A percentile compares a stretch with the other conserved stretches of the same genome.
Conservation (phyloP, 2,329 filamentous ascomycete species). For the Aaosphaeria arxii region DNA sequence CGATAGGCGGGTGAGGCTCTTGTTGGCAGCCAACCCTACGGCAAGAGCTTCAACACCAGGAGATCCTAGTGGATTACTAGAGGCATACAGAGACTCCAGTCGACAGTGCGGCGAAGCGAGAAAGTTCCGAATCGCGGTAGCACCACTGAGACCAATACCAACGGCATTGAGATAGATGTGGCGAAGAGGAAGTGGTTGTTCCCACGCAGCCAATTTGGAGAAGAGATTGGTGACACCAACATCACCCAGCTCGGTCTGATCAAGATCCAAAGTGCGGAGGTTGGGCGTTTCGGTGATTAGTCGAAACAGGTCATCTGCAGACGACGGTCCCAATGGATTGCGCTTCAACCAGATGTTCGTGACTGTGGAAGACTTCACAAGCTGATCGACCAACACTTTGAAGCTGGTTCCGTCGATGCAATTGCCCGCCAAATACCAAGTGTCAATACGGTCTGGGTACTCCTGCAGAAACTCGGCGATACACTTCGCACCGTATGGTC, state of each 20-base stretch:
- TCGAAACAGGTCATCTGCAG: constrained; percentile 42
- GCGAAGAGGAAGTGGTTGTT: constrained; percentile 19
- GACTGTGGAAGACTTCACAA: constrained; percentile 43
- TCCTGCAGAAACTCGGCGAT: constrained; percentile 44
- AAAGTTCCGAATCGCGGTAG: constrained; percentile 22
- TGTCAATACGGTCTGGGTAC: constrained; percentile 49
- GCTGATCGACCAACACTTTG: constrained; percentile 43
- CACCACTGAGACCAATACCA: constrained; percentile 22
- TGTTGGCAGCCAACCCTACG: constrained; percentile 16
- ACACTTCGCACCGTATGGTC: constrained; percentile 46
- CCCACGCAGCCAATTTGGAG: constrained; percentile 32
- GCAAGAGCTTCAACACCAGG: constrained; percentile 18
- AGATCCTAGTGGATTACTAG: constrained; percentile 32
- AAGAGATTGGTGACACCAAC: constrained; percentile 47
- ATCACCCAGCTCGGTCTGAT: constrained; percentile 53
- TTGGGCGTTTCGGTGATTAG: constrained; percentile 44
- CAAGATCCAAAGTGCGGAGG: constrained; percentile 52
- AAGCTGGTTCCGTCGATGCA: constrained; percentile 49
- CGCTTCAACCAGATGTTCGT: constrained; percentile 56
- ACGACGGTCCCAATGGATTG: constrained; percentile 47
- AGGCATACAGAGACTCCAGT: constrained; percentile 28
- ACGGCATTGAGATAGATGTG: constrained; percentile 33
- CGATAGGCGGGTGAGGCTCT: constrained; percentile 22
- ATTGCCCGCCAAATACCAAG: constrained; percentile 57
- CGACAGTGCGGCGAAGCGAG: constrained; percentile 21